Base-by-base conservation (phyloP, 1,284 basidiomycete genomes). In the Trametes polyzona region DNA sequence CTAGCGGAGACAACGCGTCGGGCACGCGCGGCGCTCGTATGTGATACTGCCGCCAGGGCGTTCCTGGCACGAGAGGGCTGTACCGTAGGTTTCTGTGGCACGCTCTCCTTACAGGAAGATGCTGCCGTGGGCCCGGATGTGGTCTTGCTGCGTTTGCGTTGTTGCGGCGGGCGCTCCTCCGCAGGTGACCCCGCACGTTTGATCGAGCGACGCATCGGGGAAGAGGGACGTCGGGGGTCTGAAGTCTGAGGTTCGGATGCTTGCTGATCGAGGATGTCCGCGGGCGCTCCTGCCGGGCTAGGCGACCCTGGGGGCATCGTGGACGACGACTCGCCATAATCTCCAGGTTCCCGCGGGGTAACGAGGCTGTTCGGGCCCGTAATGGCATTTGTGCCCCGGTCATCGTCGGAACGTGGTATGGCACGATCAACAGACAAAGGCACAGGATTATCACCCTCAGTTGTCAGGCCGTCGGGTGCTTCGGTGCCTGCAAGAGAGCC, bases 141-240 rank as follows among this genome's bases (percentile, higher is more conserved):
- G 12, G 59, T 64, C 62, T 67, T 69, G 55, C 55, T 64, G 52
- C 62, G 56, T 47, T 66, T 67, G 53, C 44, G 54, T 39, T 32
- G 57, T 47, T 40, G 50, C 17, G 39, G 30, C 16, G 52, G 30
- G 29, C 43, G 30, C 16, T 58, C 61, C 14, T 46, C 27, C 24
- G 48, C 62, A 47, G 67, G 58, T 57, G 69, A 65, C 39, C 61
- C 61, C 39, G 66, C 47, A 63, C 70, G 69, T 61, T 72, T 72
- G 44, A 63, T 49, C 12, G 68, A 67, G 17, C 52, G 33, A 27
- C 65, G 66, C 58, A 67, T 60, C 44, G 68, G 68, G 27, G 69
- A 66, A 39, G 58, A 53, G 8, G 61, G 55, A 30, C 55, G 40
- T 36, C 29, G 36, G 27, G 26, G 17, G 29, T 52, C 48, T 41